Percentiles rank a stretch among this genome's conserved stretches.
Conservation (phyloP, 2,329 filamentous ascomycete species). For the Claviceps sp. region DNA sequence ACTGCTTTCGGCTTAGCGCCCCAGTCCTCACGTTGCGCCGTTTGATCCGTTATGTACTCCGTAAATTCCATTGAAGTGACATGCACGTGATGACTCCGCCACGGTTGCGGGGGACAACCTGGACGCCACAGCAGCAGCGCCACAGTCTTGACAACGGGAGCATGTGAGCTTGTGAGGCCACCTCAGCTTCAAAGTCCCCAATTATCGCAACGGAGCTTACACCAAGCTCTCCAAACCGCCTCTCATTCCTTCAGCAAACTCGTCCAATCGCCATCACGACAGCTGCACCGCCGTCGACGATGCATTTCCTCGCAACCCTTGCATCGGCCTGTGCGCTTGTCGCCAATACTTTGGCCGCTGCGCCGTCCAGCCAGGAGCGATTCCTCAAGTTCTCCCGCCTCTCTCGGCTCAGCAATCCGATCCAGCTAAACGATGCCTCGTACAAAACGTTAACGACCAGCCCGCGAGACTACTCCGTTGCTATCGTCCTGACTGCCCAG, state of each 20-base stretch:
- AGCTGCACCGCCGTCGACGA: slow-evolving; percentile 27
- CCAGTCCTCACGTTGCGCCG: not conserved
- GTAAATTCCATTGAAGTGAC: not conserved
- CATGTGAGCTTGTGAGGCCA: slow-evolving; percentile 14
- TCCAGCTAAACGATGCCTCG: slow-evolving; percentile 64
- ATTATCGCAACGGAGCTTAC: slow-evolving; percentile 8
- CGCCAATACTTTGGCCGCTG: slow-evolving; percentile 46
- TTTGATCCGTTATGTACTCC: not conserved
- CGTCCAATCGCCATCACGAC: slow-evolving; percentile 6
- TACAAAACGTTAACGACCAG: slow-evolving; percentile 64
- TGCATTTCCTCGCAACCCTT: slow-evolving; percentile 55
- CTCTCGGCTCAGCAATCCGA: slow-evolving; percentile 47
- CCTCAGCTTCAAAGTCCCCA: slow-evolving; percentile 19
- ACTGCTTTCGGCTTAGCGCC: slow-evolving; percentile 13
- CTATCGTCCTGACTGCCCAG: slow-evolving; percentile 74
- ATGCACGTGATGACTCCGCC: slow-evolving; percentile 2
- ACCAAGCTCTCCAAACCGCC: slow-evolving; percentile 2
- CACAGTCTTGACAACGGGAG: not conserved
- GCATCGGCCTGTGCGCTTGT: slow-evolving; percentile 50
- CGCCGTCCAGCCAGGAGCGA: slow-evolving; percentile 48
- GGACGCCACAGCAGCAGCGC: not conserved
- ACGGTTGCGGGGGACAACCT: not conserved
- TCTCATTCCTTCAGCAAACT: not conserved
- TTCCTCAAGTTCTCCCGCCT: slow-evolving; percentile 62
- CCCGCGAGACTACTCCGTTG: slow-evolving; percentile 73